These are phyloP conservation scores for Leccinum rimulosum DNA, from an alignment of 768 basidiomycete species.

Conservation along the genomic window DNA sequence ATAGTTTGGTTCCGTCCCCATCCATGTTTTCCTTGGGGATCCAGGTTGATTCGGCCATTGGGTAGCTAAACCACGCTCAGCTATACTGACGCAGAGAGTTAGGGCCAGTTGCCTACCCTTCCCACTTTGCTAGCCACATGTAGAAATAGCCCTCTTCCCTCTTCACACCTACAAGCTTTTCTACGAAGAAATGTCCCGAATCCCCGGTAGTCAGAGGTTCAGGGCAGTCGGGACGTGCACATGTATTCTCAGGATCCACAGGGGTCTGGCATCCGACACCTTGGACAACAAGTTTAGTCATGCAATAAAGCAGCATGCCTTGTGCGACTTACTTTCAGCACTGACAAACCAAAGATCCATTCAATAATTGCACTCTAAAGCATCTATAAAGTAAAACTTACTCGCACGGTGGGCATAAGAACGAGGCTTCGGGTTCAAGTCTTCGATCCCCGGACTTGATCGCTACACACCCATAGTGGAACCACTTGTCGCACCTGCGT, in stretches of 20 bases:
- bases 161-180: constrained; percentile 30
- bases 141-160: constrained; percentile 11
- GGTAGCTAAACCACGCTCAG: constrained; percentile 17
- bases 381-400: constrained; percentile 9
- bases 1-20: constrained; percentile 16
- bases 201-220: constrained; percentile 3
- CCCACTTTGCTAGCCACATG: constrained; percentile 34
- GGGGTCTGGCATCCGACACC: constrained; percentile 15
- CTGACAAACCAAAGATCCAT: constrained; percentile 2
- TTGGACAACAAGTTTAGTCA: neutral
- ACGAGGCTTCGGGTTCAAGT: constrained; percentile 30
- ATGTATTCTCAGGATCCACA: constrained; percentile 4
- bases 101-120: constrained; percentile 23
- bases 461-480: constrained; percentile 52
- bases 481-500: constrained; percentile 44
- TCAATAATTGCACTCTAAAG: neutral
- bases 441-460: constrained; percentile 37
- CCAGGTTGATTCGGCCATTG: constrained; percentile 29
- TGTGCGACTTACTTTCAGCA: constrained; percentile 4
- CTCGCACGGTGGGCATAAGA: constrained; percentile 45
- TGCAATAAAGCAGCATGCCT: neutral
- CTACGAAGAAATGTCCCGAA: constrained; percentile 22
- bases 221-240: constrained; percentile 26
- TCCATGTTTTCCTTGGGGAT: constrained; percentile 29
- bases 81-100: neutral